Evolutionary conservation across 257 asterid species (phyloP).

Genomic region (Cruciata laevipes): DNA sequence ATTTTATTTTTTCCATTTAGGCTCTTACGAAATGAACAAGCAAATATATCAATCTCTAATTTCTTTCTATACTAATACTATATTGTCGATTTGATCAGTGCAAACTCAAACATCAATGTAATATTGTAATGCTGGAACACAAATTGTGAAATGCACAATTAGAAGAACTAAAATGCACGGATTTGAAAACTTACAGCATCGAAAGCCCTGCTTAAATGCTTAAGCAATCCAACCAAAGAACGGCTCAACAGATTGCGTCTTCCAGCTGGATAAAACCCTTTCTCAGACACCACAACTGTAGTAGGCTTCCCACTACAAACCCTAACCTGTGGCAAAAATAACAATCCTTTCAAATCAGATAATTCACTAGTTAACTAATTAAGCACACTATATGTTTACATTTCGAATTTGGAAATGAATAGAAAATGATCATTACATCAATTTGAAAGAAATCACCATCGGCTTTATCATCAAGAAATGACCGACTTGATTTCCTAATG

Average conservation of each 20-base stretch:
- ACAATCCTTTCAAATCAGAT: neutral
- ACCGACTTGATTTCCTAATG: slow-evolving; percentile 71
- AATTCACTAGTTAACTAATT: neutral
- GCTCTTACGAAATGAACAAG: neutral
- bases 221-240: slow-evolving; percentile 95
- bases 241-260: slow-evolving; percentile 68
- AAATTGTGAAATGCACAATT: neutral
- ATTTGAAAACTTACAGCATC: slow-evolving; percentile 51
- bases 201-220: slow-evolving; percentile 96
- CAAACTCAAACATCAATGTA: too few relatives aligned
- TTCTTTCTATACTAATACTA: too few relatives aligned
- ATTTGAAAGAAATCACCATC: slow-evolving; percentile 83
- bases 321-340: slow-evolving; percentile 54
- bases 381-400: neutral
- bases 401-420: neutral
- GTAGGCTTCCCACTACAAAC: slow-evolving; percentile 90
- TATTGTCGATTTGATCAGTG: too few relatives aligned
- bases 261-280: slow-evolving; percentile 72
- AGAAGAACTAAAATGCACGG: neutral
- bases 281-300: slow-evolving; percentile 71
- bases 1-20: too few relatives aligned
- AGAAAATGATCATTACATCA: slow-evolving; percentile 40
- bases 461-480: slow-evolving; percentile 64
- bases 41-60: neutral
- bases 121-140: too few relatives aligned